A percentile compares a stretch with the other conserved stretches of the same genome.
These are phyloP conservation scores for Phialophora chinensis DNA, from an alignment of 2,329 filamentous ascomycete genomes.

Conservation along the genomic window DNA sequence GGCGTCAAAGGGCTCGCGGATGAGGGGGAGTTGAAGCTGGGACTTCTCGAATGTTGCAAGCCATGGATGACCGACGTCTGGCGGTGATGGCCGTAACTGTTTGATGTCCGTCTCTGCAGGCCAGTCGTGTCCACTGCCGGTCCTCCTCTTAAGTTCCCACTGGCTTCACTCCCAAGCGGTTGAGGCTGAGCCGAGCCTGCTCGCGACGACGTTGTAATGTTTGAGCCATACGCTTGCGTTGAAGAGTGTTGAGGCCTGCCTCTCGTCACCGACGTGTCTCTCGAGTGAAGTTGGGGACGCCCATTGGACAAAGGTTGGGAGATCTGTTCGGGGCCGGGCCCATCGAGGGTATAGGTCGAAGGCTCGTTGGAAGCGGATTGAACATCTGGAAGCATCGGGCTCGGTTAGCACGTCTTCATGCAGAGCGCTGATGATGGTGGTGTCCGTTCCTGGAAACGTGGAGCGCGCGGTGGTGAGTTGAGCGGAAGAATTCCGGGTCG, in stretches of 20 bases:
- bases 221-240: conserved; percentile 26
- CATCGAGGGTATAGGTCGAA: conserved; percentile 29
- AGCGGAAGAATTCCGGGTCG: conserved; percentile 33
- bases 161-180: conserved; percentile 27
- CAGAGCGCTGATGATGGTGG: conserved; percentile 6
- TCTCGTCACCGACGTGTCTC: conserved; percentile 52
- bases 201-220: conserved; percentile 31
- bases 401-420: conserved; percentile 26
- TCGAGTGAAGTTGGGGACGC: conserved; percentile 48
- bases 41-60: conserved; percentile 86
- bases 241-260: conserved; percentile 43
- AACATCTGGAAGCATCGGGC: conserved; percentile 34
- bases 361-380: conserved; percentile 31
- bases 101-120: conserved; percentile 58
- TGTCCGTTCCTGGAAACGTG: not conserved
- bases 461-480: conserved; percentile 1
- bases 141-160: conserved; percentile 27
- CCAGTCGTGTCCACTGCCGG: conserved; percentile 38
- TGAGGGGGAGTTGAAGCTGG: conserved; percentile 79
- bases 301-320: conserved; percentile 22
- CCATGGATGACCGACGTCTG: conserved; percentile 98
- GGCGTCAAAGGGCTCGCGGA: conserved; percentile 72
- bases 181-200: conserved; percentile 35
- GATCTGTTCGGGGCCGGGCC: conserved; percentile 36
- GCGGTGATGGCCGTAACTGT: conserved; percentile 83